Evolutionary conservation across 2,329 filamentous ascomycete genomes (phyloP).

Genomic region (Scedosporium apiospermum): DNA sequence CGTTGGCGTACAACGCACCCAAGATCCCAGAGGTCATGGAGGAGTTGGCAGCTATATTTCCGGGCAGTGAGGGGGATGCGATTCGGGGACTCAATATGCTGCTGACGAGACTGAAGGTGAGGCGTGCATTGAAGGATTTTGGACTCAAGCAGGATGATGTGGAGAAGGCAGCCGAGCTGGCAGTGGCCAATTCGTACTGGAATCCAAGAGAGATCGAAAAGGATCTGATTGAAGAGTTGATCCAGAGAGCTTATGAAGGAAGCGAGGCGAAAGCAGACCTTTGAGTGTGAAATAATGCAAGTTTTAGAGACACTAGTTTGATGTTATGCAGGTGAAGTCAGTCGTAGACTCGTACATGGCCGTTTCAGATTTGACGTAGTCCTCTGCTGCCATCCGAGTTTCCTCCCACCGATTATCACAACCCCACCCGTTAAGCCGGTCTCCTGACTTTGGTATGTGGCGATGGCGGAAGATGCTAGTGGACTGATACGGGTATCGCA

Average conservation of each 20-base stretch:
- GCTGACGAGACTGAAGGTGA: slow-evolving; percentile 40
- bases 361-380: too few relatives aligned
- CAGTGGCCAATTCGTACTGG: slow-evolving; percentile 47
- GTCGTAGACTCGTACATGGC: too few relatives aligned
- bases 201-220: slow-evolving; percentile 47
- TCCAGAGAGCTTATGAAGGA: slow-evolving; percentile 33
- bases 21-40: slow-evolving; percentile 41
- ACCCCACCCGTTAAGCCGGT: too few relatives aligned
- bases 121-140: slow-evolving; percentile 40
- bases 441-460: too few relatives aligned
- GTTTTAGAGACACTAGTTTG: too few relatives aligned
- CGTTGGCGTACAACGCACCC: slow-evolving; percentile 52
- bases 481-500: too few relatives aligned
- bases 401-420: too few relatives aligned
- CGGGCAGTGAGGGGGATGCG: slow-evolving; percentile 48
- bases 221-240: slow-evolving; percentile 41
- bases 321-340: too few relatives aligned
- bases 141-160: slow-evolving; percentile 52
- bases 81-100: slow-evolving; percentile 47
- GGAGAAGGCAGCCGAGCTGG: slow-evolving; percentile 49
- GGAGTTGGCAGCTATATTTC: slow-evolving; percentile 41
- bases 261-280: too few relatives aligned
- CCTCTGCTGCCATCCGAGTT: too few relatives aligned
- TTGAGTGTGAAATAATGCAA: too few relatives aligned
- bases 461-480: too few relatives aligned